A percentile compares a stretch with the other conserved stretches of the same genome.
These are phyloP conservation scores for Lachnellula occidentalis DNA, from an alignment of 2,329 filamentous ascomycete genomes.

Conservation along the genomic window DNA sequence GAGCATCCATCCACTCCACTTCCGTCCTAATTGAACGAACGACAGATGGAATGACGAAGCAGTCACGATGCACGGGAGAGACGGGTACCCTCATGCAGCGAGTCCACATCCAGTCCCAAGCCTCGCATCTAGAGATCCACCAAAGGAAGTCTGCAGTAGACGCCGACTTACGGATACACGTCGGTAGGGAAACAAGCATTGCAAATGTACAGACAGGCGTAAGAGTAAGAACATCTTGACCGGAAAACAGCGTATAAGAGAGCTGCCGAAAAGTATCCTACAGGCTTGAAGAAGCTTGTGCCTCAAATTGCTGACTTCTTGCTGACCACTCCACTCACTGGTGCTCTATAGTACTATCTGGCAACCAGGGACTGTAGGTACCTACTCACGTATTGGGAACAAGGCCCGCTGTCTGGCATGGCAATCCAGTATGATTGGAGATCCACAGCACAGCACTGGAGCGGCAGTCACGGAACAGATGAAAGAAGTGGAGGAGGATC, in stretches of 20 bases:
- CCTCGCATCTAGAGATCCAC: neutral
- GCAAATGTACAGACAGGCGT: no score
- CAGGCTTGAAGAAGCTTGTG: neutral
- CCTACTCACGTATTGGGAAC: neutral
- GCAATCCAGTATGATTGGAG: neutral
- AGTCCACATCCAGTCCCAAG: neutral
- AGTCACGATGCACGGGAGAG: neutral
- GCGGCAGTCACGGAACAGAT: neutral
- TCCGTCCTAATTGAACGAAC: neutral
- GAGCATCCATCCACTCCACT: neutral
- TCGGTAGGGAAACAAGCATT: no score
- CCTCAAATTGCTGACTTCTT: neutral
- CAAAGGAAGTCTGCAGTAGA: no score
- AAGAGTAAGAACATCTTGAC: neutral
- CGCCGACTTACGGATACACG: neutral
- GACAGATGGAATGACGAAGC: neutral
- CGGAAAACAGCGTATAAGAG: slow-evolving; percentile 8
- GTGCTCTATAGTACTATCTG: no score
- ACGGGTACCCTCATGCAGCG: neutral
- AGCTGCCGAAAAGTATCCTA: slow-evolving; percentile 6
- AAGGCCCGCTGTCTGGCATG: neutral
- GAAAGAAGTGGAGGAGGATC: neutral
- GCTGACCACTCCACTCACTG: no score
- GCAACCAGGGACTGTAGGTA: neutral
- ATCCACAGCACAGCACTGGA: neutral